phyloP scores from a whole-genome alignment of 169 alveolate genomes.

The Plasmodium fragile region DNA sequence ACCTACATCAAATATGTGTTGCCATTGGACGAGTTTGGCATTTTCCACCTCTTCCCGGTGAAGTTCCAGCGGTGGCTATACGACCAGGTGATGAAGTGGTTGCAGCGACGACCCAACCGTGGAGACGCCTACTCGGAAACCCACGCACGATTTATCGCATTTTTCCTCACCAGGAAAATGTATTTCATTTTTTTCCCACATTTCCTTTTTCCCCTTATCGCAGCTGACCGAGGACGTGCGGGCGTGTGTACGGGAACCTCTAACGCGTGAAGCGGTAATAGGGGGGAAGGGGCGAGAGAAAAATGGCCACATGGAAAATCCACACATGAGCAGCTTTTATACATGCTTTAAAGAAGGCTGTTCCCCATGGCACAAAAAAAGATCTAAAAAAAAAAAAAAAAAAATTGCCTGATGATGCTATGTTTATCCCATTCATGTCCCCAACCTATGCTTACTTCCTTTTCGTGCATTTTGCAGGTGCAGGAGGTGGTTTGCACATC shows the following conservation, averaged over 20 bases:
- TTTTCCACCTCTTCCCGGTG: constrained; percentile 60
- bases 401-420: background rate
- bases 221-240: constrained; percentile 60
- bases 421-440: background rate
- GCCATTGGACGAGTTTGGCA: constrained; percentile 73
- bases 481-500: background rate
- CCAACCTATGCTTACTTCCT: background rate
- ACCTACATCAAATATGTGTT: constrained; percentile 37
- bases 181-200: background rate
- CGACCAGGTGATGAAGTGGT: constrained; percentile 13
- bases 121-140: background rate
- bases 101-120: background rate
- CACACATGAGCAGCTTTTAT: background rate
- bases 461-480: background rate
- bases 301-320: background rate
- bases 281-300: background rate
- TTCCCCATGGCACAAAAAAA: background rate
- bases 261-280: constrained; percentile 32
- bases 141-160: background rate
- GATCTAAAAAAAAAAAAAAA: background rate
- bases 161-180: background rate
- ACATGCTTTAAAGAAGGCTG: background rate
- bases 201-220: background rate
- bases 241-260: constrained; percentile 26
- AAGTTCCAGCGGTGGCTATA: constrained; percentile 45